Conservation (phyloP, 768 basidiomycete species). For the Dendrothele bispora region DNA sequence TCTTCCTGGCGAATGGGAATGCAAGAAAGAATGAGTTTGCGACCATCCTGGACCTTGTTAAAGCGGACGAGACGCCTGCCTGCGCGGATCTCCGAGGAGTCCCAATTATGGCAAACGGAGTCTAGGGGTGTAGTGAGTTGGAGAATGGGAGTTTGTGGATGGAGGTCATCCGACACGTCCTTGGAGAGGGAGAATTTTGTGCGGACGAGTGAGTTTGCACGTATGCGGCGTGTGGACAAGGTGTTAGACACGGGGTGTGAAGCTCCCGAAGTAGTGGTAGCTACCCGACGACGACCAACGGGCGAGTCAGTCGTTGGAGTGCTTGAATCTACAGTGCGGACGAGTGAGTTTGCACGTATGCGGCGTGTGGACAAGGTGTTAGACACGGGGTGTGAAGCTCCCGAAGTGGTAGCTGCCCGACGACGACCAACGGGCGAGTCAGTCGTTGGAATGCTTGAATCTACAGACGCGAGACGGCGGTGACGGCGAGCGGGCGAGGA, state of each 20-base stretch:
- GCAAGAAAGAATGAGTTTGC: slow-evolving; percentile 76
- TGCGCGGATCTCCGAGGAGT: slow-evolving; percentile 58
- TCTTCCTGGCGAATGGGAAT: slow-evolving; percentile 72
- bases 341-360: slow-evolving; percentile 41
- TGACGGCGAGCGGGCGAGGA: slow-evolving; percentile 13
- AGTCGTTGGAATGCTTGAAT: slow-evolving; percentile 29
- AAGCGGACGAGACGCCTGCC: slow-evolving; percentile 89
- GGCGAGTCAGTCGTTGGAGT: slow-evolving; percentile 15
- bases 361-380: slow-evolving; percentile 37
- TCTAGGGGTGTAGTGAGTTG: slow-evolving; percentile 60
- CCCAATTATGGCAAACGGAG: slow-evolving; percentile 57
- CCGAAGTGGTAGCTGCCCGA: slow-evolving; percentile 39
- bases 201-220: slow-evolving; percentile 42
- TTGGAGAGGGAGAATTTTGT: slow-evolving; percentile 32
- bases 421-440: slow-evolving; percentile 27
- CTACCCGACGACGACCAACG: slow-evolving; percentile 37
- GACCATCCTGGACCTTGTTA: slow-evolving; percentile 73
- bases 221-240: slow-evolving; percentile 40
- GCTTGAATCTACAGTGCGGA: too few relatives aligned
- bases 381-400: slow-evolving; percentile 35
- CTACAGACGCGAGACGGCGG: slow-evolving; percentile 19
- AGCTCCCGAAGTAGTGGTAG: slow-evolving; percentile 36
- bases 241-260: slow-evolving; percentile 34
- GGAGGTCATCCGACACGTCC: slow-evolving; percentile 37
- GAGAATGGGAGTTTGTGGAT: slow-evolving; percentile 56